Conservation (phyloP, 2,329 filamentous ascomycete species). For the Aspergillus latus region DNA sequence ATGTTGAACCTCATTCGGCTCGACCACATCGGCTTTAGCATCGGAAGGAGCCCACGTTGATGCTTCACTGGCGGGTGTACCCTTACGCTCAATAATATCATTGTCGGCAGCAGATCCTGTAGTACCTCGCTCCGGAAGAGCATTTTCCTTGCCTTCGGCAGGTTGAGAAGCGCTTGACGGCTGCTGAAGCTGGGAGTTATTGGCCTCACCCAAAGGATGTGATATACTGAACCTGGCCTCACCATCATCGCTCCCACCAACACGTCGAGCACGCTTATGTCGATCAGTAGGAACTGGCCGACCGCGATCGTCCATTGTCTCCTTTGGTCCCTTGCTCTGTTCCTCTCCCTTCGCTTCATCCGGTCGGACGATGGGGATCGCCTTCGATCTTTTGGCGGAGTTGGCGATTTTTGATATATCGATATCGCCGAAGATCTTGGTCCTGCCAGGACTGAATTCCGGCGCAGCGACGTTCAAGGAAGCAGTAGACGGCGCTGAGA, state of each 20-base stretch:
- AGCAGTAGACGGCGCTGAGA: constrained; percentile 54
- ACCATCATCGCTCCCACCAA: constrained; percentile 60
- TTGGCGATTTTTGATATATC: constrained; percentile 63
- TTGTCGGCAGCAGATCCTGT: constrained; percentile 45
- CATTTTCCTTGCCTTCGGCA: constrained; percentile 40
- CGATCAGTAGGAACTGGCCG: constrained; percentile 66
- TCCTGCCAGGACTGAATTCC: constrained; percentile 64
- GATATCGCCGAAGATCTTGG: constrained; percentile 68
- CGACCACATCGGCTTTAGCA: constrained; percentile 49
- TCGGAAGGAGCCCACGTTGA: constrained; percentile 62
- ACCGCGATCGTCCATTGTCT: constrained; percentile 42
- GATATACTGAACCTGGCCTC: constrained; percentile 70
- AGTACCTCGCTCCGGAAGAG: constrained; percentile 38
- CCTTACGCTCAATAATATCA: constrained; percentile 28
- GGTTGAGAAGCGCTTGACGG: constrained; percentile 27
- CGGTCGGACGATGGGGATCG: constrained; percentile 75
- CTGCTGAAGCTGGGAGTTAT: constrained; percentile 29
- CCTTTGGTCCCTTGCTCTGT: constrained; percentile 37
- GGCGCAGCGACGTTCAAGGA: constrained; percentile 76
- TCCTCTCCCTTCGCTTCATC: constrained; percentile 50
- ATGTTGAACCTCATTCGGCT: constrained; percentile 16
- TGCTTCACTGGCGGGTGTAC: constrained; percentile 37
- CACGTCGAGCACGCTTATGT: constrained; percentile 70
- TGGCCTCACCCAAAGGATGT: constrained; percentile 35
- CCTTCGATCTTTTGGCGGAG: constrained; percentile 72